These are phyloP conservation scores for Kingdonia uniflora DNA, from an alignment of 164 flowering plant species.

Conservation along the genomic window DNA sequence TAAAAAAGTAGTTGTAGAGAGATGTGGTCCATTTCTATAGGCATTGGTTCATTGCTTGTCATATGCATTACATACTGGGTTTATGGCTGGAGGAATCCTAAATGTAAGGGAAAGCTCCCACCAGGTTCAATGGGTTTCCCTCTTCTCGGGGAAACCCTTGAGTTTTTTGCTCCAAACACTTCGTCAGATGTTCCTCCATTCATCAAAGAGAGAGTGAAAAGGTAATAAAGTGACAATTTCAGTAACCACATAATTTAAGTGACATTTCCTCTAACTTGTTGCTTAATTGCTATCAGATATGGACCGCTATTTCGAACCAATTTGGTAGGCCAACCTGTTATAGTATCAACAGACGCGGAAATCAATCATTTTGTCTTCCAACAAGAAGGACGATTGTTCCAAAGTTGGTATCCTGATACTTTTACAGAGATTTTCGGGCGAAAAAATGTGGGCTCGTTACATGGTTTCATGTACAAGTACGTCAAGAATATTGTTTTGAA, in stretches of 20 bases:
- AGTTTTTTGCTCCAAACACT: slow-evolving; percentile 26
- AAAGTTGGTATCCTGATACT: slow-evolving; percentile 33
- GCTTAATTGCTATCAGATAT: slow-evolving; percentile 15
- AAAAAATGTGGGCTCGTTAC: slow-evolving; percentile 24
- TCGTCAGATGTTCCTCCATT: slow-evolving; percentile 26
- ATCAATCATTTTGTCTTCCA: slow-evolving; percentile 28
- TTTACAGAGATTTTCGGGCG: slow-evolving; percentile 23
- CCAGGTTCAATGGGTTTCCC: slow-evolving; percentile 38
- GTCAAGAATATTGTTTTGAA: slow-evolving; percentile 27
- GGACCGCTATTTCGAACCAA: slow-evolving; percentile 28
- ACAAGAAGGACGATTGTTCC: slow-evolving; percentile 30
- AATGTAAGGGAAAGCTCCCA: slow-evolving; percentile 25
- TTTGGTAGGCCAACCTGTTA: slow-evolving; percentile 24
- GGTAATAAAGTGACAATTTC: slow-evolving; percentile 11
- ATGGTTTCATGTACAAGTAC: slow-evolving; percentile 34
- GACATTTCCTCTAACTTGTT: neutral
- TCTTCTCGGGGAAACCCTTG: slow-evolving; percentile 29
- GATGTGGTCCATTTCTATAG: slow-evolving; percentile 19
- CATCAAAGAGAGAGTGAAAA: slow-evolving; percentile 23
- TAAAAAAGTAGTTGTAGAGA: no score
- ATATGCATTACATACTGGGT: slow-evolving; percentile 24
- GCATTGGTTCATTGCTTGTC: slow-evolving; percentile 17
- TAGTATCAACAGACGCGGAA: slow-evolving; percentile 32
- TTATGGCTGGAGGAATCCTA: slow-evolving; percentile 30
- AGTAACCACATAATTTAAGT: neutral